Conservation (phyloP, 257 asterid genomes). For the Thymus mandschuricus region DNA sequence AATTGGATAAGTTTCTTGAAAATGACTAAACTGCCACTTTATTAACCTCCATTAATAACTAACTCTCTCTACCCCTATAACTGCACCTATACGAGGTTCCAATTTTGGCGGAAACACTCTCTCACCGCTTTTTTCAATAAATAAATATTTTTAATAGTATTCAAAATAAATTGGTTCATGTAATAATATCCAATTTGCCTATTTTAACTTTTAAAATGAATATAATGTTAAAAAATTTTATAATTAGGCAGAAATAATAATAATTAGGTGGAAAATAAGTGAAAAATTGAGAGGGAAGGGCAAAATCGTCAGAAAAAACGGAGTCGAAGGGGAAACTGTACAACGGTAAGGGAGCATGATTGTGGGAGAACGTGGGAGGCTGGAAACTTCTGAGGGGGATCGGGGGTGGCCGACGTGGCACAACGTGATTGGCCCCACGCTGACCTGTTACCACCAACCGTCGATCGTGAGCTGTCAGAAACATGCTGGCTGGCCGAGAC, state of each 20-base stretch:
- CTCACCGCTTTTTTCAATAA: too few species aligned
- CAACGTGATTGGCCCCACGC: constrained; percentile 63
- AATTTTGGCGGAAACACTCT: neutral
- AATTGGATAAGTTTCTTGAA: constrained; percentile 20
- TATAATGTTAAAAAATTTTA: too few species aligned
- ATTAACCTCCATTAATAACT: neutral
- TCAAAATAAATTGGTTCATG: too few species aligned
- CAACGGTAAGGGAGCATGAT: constrained; percentile 15
- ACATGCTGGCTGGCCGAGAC: constrained; percentile 34
- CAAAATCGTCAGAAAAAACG: constrained; percentile 34
- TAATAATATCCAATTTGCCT: too few species aligned
- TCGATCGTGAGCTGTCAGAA: constrained; percentile 51
- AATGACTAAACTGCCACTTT: constrained; percentile 40
- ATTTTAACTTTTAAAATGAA: neutral
- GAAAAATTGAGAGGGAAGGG: constrained; percentile 26
- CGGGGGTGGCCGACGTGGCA: constrained; percentile 57
- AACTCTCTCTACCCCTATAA: neutral
- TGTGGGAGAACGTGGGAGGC: constrained; percentile 65
- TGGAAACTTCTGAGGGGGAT: neutral
- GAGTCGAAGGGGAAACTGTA: neutral
- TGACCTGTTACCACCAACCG: constrained; percentile 60
- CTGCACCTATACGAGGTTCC: neutral
- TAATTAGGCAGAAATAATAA: too few species aligned
- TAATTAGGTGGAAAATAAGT: neutral
- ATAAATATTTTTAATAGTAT: too few species aligned